A percentile compares a stretch with the other conserved stretches of the same genome.
Evolutionary conservation across 1,139 yeast species (phyloP).

Genomic region (Zhuliangozyma parablackwelliae): DNA sequence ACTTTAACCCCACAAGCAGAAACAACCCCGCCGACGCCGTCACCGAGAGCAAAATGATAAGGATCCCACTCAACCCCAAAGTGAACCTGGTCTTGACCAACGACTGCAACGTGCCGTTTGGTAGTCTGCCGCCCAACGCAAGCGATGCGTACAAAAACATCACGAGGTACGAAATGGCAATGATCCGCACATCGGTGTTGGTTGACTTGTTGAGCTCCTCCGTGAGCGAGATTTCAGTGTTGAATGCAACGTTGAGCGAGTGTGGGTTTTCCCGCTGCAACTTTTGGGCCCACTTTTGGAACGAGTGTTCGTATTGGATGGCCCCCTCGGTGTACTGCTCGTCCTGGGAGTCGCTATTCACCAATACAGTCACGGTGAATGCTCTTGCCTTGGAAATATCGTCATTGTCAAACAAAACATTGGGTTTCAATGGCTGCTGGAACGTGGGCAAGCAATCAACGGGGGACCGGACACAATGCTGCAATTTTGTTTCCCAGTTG

Average conservation of each 20-base stretch:
- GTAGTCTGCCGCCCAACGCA: slow-evolving; percentile 64
- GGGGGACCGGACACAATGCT: slow-evolving; percentile 69
- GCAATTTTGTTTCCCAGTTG: slow-evolving; percentile 53
- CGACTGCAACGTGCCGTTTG: slow-evolving; percentile 17
- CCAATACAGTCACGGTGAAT: slow-evolving; percentile 66
- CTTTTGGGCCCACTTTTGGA: slow-evolving; percentile 53
- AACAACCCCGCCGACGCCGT: slow-evolving; percentile 79
- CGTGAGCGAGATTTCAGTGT: slow-evolving; percentile 77
- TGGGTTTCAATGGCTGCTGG: slow-evolving; percentile 81
- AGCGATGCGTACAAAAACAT: slow-evolving; percentile 89
- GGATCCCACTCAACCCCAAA: slow-evolving; percentile 76
- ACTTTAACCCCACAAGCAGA: slow-evolving; percentile 67
- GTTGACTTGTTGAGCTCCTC: slow-evolving; percentile 80
- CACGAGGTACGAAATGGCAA: slow-evolving; percentile 69
- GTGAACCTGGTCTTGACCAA: slow-evolving; percentile 64
- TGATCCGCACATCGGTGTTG: slow-evolving; percentile 70
- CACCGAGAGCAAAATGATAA: slow-evolving; percentile 77
- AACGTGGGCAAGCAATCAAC: slow-evolving; percentile 87
- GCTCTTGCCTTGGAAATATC: slow-evolving; percentile 63
- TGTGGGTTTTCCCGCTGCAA: slow-evolving; percentile 48
- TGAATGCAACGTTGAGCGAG: slow-evolving; percentile 58
- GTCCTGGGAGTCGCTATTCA: slow-evolving; percentile 36
- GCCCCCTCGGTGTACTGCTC: slow-evolving; percentile 40
- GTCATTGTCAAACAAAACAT: slow-evolving; percentile 53
- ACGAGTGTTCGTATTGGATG: slow-evolving; percentile 56